Evolutionary conservation across 345 rosid genomes (phyloP).

Genomic region (Boechera retrofracta): DNA sequence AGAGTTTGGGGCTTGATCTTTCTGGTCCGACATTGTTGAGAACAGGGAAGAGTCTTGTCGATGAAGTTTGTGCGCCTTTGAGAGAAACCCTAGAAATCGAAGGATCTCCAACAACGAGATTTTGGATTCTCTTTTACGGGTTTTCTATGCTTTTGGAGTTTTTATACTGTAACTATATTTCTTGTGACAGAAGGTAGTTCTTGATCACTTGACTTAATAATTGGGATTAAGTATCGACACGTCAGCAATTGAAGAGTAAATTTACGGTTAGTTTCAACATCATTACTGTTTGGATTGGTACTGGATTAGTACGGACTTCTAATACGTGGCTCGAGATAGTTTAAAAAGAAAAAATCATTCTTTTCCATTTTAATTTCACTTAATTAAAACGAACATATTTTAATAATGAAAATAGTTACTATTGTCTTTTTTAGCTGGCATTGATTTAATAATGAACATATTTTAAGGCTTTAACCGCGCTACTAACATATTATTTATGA

Average conservation of each 20-base stretch:
- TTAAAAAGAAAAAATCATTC: not conserved
- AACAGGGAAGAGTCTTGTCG: constrained; percentile 17
- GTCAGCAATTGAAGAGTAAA: not conserved
- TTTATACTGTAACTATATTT: not conserved
- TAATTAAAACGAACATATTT: not conserved
- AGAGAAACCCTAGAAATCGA: constrained; percentile 14
- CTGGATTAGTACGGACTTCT: not conserved
- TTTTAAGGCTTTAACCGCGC: not conserved
- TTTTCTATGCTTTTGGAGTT: not conserved
- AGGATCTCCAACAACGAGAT: not conserved
- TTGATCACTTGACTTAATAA: constrained; percentile 7
- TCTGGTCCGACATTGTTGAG: constrained; percentile 17
- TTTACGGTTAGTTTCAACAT: not conserved
- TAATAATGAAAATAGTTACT: not conserved
- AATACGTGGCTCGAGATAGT: not conserved
- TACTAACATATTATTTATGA: not conserved
- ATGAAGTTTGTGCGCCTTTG: constrained; percentile 5
- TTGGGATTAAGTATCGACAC: not conserved
- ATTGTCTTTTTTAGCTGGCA: not conserved
- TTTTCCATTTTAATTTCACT: not conserved
- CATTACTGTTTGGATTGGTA: not conserved
- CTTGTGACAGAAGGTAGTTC: not conserved
- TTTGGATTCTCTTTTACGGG: not conserved
- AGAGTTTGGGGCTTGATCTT: constrained; percentile 3
- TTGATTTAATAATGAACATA: not conserved